Conservation (phyloP, 768 basidiomycete species). For the Lactifluus echinatus region DNA sequence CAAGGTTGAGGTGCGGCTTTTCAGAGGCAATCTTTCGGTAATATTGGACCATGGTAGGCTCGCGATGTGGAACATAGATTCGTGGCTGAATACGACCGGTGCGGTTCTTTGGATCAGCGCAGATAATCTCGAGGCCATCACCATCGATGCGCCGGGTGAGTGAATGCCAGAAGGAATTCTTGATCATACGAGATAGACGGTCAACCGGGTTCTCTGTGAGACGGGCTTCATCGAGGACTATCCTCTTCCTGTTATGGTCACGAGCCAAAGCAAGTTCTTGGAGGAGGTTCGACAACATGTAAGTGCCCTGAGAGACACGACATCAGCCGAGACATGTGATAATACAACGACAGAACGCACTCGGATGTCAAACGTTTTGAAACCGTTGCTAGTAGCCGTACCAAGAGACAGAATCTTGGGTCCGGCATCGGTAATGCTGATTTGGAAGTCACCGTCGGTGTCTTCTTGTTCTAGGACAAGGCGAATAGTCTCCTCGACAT, state of each 20-base stretch:
- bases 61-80: conserved; percentile 91
- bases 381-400: conserved; percentile 95
- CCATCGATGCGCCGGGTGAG: conserved; percentile 95
- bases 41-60: conserved; percentile 92
- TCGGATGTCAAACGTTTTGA: conserved; percentile 94
- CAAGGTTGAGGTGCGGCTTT: conserved; percentile 89
- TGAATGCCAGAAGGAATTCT: conserved; percentile 96
- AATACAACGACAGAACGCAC: conserved; percentile 35
- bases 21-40: conserved; percentile 84
- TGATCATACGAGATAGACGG: conserved; percentile 94
- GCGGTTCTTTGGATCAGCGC: conserved; percentile 96
- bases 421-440: conserved; percentile 91
- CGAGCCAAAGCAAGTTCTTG: conserved; percentile 96
- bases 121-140: conserved; percentile 94
- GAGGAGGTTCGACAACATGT: conserved; percentile 98
- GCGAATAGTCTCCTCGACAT: conserved; percentile 96
- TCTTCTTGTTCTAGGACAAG: conserved; percentile 96
- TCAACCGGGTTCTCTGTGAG: conserved; percentile 97
- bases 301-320: conserved; percentile 63
- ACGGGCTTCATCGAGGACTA: conserved; percentile 98
- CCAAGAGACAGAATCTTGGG: conserved; percentile 95
- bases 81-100: conserved; percentile 83
- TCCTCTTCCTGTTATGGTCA: conserved; percentile 90
- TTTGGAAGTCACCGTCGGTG: conserved; percentile 94
- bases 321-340: conserved; percentile 12